A percentile compares a stretch with the other conserved stretches of the same genome.
Evolutionary conservation across 768 basidiomycete genomes (phyloP).

Genomic region (Paxillus involutus): DNA sequence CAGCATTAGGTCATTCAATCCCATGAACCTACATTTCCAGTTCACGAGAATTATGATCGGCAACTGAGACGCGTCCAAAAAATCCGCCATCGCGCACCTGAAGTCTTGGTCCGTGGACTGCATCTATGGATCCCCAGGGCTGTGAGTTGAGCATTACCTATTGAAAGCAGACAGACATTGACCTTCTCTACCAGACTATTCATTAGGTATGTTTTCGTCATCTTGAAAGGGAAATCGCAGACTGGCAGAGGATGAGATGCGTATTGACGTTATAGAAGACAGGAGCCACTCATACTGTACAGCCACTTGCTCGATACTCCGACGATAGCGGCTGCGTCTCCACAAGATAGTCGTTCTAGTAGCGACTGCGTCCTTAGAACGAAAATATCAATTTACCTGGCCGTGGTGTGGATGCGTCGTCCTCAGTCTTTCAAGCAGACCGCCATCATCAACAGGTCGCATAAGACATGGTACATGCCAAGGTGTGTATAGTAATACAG

Average conservation of each 20-base stretch:
- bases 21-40: slow-evolving; percentile 78
- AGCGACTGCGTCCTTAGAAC: no score
- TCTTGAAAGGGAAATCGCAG: slow-evolving; percentile 33
- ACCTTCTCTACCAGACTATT: slow-evolving; percentile 84
- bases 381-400: no score
- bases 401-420: no score
- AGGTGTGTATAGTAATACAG: not conserved
- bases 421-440: no score
- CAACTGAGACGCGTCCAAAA: slow-evolving; percentile 13
- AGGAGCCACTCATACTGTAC: slow-evolving; percentile 21
- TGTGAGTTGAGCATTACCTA: slow-evolving; percentile 1
- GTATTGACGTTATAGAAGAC: slow-evolving; percentile 5
- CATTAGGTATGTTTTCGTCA: slow-evolving; percentile 88
- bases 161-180: not conserved
- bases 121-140: slow-evolving; percentile 52
- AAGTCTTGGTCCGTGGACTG: slow-evolving; percentile 90
- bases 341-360: no score
- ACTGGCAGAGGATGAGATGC: not conserved
- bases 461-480: not conserved
- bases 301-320: not conserved
- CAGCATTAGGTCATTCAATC: slow-evolving; percentile 88
- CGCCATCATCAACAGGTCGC: no score
- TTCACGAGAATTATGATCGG: slow-evolving; percentile 15
- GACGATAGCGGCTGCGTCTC: no score
- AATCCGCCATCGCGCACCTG: slow-evolving; percentile 47